phyloP scores from a whole-genome alignment of 495 filamentous ascomycete species.

The Trypethelium eluteriae region DNA sequence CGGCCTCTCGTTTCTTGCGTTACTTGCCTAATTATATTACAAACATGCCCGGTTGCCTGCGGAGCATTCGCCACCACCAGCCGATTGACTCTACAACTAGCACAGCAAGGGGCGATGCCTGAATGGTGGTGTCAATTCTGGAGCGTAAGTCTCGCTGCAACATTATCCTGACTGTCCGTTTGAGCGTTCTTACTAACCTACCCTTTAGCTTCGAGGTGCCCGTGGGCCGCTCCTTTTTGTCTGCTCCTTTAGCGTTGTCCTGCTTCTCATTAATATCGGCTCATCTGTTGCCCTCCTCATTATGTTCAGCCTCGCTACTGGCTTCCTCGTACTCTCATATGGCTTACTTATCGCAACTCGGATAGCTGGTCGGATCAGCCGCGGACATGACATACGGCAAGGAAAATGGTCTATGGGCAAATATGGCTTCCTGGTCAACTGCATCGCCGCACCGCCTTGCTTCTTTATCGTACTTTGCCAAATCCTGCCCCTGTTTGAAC shows the following conservation, averaged over 20 bases:
- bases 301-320: neutral
- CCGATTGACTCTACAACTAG: conserved; percentile 1
- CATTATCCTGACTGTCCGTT: neutral
- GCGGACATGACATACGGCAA: neutral
- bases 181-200: neutral
- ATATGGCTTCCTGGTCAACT: neutral
- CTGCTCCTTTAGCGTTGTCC: neutral
- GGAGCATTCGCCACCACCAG: neutral
- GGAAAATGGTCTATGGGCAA: conserved; percentile 8
- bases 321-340: neutral
- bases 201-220: neutral
- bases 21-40: neutral
- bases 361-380: neutral
- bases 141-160: neutral
- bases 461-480: neutral
- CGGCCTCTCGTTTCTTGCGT: neutral
- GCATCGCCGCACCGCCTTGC: neutral
- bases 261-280: conserved; percentile 3
- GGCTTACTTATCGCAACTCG: neutral
- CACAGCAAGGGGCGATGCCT: neutral
- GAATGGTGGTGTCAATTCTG: neutral
- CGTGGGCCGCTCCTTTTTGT: neutral
- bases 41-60: neutral
- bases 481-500: neutral
- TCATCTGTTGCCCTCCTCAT: neutral